These are phyloP conservation scores for Prunus persica DNA, from an alignment of 306 rosid species.

Conservation along the genomic window DNA sequence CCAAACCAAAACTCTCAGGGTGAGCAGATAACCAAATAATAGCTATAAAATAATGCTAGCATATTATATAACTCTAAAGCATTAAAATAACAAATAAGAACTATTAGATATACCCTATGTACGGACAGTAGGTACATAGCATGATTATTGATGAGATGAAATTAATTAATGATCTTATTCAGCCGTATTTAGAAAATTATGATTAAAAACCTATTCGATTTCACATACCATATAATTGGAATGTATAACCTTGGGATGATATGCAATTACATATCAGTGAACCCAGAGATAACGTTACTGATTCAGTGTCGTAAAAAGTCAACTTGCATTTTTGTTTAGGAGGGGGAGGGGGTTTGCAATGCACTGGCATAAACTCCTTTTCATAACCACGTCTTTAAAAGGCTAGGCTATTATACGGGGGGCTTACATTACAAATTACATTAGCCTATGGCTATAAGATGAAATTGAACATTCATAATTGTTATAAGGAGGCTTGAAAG, in stretches of 20 bases:
- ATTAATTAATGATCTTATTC: not conserved
- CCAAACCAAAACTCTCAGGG: constrained; percentile 8
- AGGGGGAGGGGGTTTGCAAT: not conserved
- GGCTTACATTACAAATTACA: not conserved
- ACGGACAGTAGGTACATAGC: not conserved
- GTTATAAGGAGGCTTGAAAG: not conserved
- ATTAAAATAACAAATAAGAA: not conserved
- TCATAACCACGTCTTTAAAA: not conserved
- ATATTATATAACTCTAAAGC: not conserved
- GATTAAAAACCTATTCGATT: not conserved
- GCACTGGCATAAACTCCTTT: not conserved
- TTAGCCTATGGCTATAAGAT: not conserved
- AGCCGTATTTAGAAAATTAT: not conserved
- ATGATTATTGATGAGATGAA: not conserved
- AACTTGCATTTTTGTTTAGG: not conserved
- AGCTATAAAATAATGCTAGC: not conserved
- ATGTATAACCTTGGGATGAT: not conserved
- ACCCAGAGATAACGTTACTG: not conserved
- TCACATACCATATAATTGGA: not conserved
- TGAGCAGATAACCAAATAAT: not conserved
- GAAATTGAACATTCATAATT: constrained; percentile 3
- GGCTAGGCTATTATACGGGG: not conserved
- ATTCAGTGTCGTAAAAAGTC: not conserved
- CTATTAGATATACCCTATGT: not conserved
- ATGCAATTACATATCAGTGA: not conserved